Evolutionary conservation across 306 rosid genomes (phyloP).

Genomic region (Datisca glomerata): DNA sequence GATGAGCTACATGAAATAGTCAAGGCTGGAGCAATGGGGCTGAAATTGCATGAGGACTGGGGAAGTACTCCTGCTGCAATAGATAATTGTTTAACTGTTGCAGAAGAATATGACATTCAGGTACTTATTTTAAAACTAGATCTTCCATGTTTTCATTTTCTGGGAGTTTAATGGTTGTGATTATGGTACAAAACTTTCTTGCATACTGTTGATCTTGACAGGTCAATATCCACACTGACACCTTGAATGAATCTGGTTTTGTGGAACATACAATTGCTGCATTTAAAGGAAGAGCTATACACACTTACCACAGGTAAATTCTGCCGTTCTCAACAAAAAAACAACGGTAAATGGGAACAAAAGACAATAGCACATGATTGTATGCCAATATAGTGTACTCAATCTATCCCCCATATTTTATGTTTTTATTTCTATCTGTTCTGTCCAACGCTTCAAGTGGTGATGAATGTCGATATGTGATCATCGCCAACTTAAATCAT

Average conservation of each 20-base stretch:
- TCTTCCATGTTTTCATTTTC: constrained; percentile 1
- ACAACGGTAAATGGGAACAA: too few relatives aligned
- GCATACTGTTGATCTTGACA: constrained; percentile 14
- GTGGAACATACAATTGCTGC: constrained; percentile 84
- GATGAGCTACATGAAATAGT: constrained; percentile 57
- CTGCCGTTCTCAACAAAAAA: too few relatives aligned
- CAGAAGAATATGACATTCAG: constrained; percentile 73
- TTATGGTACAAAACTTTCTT: background rate
- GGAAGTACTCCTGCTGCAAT: constrained; percentile 90
- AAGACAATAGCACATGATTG: too few relatives aligned
- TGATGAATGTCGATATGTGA: too few relatives aligned
- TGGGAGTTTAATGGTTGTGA: constrained; percentile 2
- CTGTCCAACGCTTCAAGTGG: too few relatives aligned
- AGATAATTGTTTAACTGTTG: constrained; percentile 62
- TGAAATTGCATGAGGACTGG: constrained; percentile 98
- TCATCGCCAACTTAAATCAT: too few relatives aligned
- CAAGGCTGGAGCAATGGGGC: constrained; percentile 92
- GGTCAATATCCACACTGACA: constrained; percentile 96
- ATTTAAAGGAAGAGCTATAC: constrained; percentile 87
- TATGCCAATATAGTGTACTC: too few relatives aligned
- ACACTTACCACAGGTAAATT: constrained; percentile 78
- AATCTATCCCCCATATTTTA: constrained; percentile 3
- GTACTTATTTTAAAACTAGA: constrained; percentile 15
- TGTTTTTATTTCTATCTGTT: constrained; percentile 11
- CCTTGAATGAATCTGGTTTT: constrained; percentile 90